Evolutionary conservation across 2,329 filamentous ascomycete genomes (phyloP).

Genomic region (Ceratocystis cubensis): DNA sequence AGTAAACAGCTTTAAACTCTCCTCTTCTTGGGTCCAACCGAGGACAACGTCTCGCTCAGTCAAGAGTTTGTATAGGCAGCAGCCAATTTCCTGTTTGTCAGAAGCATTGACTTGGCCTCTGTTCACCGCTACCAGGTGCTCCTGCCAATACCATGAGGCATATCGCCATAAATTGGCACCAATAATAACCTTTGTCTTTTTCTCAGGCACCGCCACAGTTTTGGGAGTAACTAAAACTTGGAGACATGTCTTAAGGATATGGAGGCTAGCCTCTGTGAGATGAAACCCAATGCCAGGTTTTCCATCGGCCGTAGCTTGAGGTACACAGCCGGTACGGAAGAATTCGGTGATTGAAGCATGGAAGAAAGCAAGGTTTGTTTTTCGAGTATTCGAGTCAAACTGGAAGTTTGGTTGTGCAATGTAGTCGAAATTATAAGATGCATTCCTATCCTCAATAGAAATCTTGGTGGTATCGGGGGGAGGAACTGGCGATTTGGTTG

Average conservation of each 20-base stretch:
- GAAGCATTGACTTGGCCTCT: constrained; percentile 23
- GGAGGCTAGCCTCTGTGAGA: constrained; percentile 28
- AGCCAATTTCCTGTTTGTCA: constrained; percentile 29
- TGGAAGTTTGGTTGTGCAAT: constrained; percentile 29
- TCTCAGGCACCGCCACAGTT: constrained; percentile 1
- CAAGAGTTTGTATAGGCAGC: constrained; percentile 30
- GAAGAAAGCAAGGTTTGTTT: constrained; percentile 32
- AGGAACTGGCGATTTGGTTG: constrained; percentile 6
- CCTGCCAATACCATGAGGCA: constrained; percentile 36
- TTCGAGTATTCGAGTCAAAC: constrained; percentile 33
- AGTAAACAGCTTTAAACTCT: constrained; percentile 33
- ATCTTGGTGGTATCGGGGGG: not conserved
- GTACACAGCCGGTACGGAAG: constrained; percentile 18
- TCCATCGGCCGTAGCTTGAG: constrained; percentile 10
- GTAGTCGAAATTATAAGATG: constrained; percentile 26
- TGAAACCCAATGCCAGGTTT: constrained; percentile 29
- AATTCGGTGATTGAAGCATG: constrained; percentile 20
- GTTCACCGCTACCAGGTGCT: constrained; percentile 31
- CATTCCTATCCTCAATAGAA: constrained; percentile 24
- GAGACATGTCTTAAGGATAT: constrained; percentile 31
- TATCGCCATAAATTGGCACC: constrained; percentile 27
- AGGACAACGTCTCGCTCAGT: constrained; percentile 30
- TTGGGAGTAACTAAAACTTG: constrained; percentile 30
- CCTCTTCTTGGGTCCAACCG: constrained; percentile 33
- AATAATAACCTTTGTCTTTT: not conserved